A percentile compares a stretch with the other conserved stretches of the same genome.
phyloP scores from a whole-genome alignment of 1,284 basidiomycete genomes.

The Apiotrichum gamsii region DNA sequence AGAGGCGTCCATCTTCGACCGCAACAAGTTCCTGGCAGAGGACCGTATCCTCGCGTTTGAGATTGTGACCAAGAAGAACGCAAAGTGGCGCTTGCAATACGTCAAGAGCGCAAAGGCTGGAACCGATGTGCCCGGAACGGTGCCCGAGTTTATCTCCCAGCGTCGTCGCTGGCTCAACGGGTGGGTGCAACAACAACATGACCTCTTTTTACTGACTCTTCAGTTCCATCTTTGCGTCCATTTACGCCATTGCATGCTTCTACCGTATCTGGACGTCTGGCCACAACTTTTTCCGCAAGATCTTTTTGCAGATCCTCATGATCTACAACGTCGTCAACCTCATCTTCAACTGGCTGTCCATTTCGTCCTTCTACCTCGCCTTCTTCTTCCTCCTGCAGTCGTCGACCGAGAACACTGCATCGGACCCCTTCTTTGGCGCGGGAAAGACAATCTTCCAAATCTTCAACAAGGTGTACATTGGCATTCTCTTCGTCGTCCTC shows the following conservation, averaged over 20 bases:
- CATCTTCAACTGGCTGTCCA: slow-evolving; percentile 57
- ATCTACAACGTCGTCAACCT: slow-evolving; percentile 42
- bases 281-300: slow-evolving; percentile 76
- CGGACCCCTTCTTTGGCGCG: slow-evolving; percentile 69
- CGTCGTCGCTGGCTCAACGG: slow-evolving; percentile 87
- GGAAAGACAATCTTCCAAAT: slow-evolving; percentile 71
- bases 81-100: slow-evolving; percentile 65
- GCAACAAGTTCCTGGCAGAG: slow-evolving; percentile 83
- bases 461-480: slow-evolving; percentile 57
- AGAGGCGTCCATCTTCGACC: slow-evolving; percentile 51
- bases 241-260: slow-evolving; percentile 78
- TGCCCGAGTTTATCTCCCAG: slow-evolving; percentile 84
- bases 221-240: slow-evolving; percentile 58
- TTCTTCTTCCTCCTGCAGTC: slow-evolving; percentile 63
- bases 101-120: slow-evolving; percentile 85
- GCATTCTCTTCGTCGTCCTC: slow-evolving; percentile 46
- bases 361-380: slow-evolving; percentile 56
- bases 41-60: slow-evolving; percentile 44
- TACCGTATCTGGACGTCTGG: slow-evolving; percentile 85
- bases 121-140: slow-evolving; percentile 69
- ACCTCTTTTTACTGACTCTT: too few relatives aligned
- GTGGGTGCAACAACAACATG: too few relatives aligned
- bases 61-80: slow-evolving; percentile 43
- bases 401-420: slow-evolving; percentile 47
- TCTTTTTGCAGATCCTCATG: slow-evolving; percentile 60